These are phyloP conservation scores for Danielia reshetovae DNA, from an alignment of 805 yeast genomes.

Conservation along the genomic window DNA sequence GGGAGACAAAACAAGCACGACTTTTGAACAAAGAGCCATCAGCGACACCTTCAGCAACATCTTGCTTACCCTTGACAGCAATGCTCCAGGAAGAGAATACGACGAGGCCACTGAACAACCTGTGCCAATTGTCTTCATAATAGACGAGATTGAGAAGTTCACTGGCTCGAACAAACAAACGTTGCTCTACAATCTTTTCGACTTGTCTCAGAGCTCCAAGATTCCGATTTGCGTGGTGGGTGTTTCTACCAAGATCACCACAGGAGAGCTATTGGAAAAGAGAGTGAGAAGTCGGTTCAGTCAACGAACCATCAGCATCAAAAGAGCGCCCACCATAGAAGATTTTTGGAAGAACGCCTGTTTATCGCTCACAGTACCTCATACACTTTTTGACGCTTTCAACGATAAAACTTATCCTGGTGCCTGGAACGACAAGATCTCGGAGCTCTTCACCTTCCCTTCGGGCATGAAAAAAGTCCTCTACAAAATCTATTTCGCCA, in stretches of 20 bases:
- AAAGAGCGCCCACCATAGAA: constrained; percentile 45
- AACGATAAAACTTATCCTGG: constrained; percentile 19
- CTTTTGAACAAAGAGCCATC: constrained; percentile 49
- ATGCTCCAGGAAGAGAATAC: constrained; percentile 27
- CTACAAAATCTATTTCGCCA: constrained; percentile 50
- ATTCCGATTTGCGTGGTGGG: constrained; percentile 83
- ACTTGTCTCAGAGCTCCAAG: constrained; percentile 67
- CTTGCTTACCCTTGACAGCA: constrained; percentile 38
- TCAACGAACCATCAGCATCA: constrained; percentile 65
- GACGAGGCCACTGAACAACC: constrained; percentile 17
- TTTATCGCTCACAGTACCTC: constrained; percentile 31
- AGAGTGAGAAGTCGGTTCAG: constrained; percentile 88
- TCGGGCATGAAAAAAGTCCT: constrained; percentile 12
- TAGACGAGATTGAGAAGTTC: constrained; percentile 84
- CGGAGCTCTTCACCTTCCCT: constrained; percentile 8
- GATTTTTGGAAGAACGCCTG: constrained; percentile 49
- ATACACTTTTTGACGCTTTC: constrained; percentile 15
- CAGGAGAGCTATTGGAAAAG: constrained; percentile 81
- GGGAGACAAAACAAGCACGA: constrained; percentile 11
- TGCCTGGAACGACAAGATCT: constrained; percentile 45
- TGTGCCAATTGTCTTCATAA: constrained; percentile 66
- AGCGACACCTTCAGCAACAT: constrained; percentile 61
- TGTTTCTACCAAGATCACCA: constrained; percentile 65
- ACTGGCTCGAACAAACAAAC: constrained; percentile 75
- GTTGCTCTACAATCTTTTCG: constrained; percentile 80